phyloP scores from a whole-genome alignment of 176 grass and related monocot species.

The Microstegium vimineum region DNA sequence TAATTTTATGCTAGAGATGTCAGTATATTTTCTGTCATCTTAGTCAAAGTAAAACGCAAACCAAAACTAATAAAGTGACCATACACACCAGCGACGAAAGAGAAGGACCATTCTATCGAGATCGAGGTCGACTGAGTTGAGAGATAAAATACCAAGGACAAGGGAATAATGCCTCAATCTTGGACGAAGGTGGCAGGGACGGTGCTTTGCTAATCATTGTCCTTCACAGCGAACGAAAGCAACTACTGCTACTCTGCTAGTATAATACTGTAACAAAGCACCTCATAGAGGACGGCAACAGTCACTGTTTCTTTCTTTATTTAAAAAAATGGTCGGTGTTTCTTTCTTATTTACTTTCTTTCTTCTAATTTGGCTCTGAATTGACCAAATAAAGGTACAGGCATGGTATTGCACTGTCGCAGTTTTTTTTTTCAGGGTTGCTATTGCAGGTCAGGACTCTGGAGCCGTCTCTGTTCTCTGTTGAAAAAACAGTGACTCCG shows the following conservation, averaged over 20 bases:
- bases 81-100: neutral
- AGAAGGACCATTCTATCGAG: neutral
- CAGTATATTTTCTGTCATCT: neutral
- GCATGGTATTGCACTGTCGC: neutral
- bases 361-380: neutral
- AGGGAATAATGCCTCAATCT: neutral
- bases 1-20: no score
- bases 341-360: neutral
- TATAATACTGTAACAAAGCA: slow-evolving; percentile 14
- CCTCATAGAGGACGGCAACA: neutral
- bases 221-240: neutral
- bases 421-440: no score
- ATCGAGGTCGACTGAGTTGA: neutral
- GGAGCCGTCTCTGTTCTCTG: no score
- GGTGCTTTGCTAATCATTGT: slow-evolving; percentile 22
- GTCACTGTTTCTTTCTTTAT: neutral
- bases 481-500: neutral
- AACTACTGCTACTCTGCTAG: slow-evolving; percentile 3
- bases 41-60: neutral
- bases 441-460: no score
- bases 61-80: neutral
- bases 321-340: no score
- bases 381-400: neutral
- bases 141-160: neutral
- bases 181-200: neutral